Evolutionary conservation across 345 rosid species (phyloP).

Genomic region (Aquilaria malaccensis): DNA sequence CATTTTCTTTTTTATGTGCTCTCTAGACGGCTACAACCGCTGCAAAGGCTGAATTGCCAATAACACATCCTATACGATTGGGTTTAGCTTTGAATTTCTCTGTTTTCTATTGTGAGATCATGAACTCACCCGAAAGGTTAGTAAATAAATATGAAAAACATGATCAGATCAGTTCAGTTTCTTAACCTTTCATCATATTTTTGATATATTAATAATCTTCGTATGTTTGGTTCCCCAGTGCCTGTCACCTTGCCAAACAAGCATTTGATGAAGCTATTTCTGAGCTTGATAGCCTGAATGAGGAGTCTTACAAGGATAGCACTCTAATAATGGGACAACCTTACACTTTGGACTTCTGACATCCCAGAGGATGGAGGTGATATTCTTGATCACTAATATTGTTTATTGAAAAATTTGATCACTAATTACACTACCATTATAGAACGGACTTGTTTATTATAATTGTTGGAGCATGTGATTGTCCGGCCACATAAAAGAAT

Average conservation of each 20-base stretch:
- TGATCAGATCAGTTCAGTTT: not conserved
- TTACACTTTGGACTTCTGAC: conserved; percentile 80
- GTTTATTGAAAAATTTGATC: too few species aligned
- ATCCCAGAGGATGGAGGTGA: conserved; percentile 83
- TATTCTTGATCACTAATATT: not conserved
- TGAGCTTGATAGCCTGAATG: conserved; percentile 81
- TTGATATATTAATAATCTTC: not conserved
- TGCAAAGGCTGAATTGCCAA: conserved; percentile 50
- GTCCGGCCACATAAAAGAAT: too few species aligned
- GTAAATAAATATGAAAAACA: conserved; percentile 6
- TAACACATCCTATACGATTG: conserved; percentile 81
- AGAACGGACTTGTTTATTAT: too few species aligned
- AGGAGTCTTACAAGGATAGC: conserved; percentile 85
- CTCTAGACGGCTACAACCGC: not conserved
- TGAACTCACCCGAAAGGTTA: conserved; percentile 78
- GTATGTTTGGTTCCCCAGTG: conserved; percentile 33
- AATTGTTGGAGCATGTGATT: too few species aligned
- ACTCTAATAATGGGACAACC: conserved; percentile 88
- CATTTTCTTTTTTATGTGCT: too few species aligned
- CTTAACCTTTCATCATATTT: not conserved
- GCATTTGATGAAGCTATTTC: conserved; percentile 89
- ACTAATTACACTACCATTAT: too few species aligned
- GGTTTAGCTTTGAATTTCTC: conserved; percentile 86
- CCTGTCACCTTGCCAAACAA: conserved; percentile 54
- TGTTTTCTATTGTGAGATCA: conserved; percentile 78